These are phyloP conservation scores for Fusarium globosum DNA, from an alignment of 2,329 filamentous ascomycete genomes.

Conservation along the genomic window DNA sequence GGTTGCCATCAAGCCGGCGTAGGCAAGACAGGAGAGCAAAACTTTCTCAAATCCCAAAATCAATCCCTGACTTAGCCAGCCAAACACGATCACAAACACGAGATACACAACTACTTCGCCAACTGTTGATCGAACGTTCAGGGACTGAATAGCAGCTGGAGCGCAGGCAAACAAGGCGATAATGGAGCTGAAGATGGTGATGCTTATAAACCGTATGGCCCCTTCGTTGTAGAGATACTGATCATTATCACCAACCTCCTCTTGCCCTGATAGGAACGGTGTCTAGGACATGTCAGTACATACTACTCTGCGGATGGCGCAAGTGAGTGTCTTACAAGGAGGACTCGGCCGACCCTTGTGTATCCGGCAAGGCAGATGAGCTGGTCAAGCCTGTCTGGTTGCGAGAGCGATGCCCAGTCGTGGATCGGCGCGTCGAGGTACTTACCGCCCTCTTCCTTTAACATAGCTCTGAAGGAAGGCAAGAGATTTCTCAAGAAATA, in stretches of 20 bases:
- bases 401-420: slow-evolving; percentile 16
- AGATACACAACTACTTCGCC: slow-evolving; percentile 27
- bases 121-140: slow-evolving; percentile 16
- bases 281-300: neutral
- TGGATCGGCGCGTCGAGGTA: neutral
- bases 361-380: neutral
- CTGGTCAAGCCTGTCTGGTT: slow-evolving; percentile 12
- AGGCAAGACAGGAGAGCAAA: slow-evolving; percentile 12
- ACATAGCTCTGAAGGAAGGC: neutral
- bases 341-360: neutral
- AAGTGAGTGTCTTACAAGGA: neutral
- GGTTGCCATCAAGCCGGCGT: slow-evolving; percentile 14
- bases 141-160: slow-evolving; percentile 22
- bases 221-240: slow-evolving; percentile 1
- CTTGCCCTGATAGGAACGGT: neutral
- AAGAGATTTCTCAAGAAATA: neutral
- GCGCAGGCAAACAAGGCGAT: slow-evolving; percentile 18
- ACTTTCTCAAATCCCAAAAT: slow-evolving; percentile 14
- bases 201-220: neutral
- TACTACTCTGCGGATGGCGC: neutral
- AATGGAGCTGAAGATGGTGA: slow-evolving; percentile 3
- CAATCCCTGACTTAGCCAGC: slow-evolving; percentile 13
- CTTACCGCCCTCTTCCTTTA: neutral
- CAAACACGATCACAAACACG: slow-evolving; percentile 25
- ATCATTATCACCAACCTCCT: neutral